Evolutionary conservation across 305 asterid genomes (phyloP).

Genomic region (Ruellia speciosa): DNA sequence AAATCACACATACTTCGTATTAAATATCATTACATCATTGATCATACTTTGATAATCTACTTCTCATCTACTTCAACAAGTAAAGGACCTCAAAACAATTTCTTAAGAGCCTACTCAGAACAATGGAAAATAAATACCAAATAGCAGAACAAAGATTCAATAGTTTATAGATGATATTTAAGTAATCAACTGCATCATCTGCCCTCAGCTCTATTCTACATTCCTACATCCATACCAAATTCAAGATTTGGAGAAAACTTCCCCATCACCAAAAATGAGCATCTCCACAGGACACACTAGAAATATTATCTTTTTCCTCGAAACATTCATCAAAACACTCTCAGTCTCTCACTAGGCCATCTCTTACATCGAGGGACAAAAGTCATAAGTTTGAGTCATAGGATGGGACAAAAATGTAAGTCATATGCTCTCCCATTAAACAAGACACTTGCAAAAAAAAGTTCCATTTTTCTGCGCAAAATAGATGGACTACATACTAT

Average conservation of each 20-base stretch:
- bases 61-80: too few relatives aligned
- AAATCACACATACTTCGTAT: too few relatives aligned
- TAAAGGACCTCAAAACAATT: background rate
- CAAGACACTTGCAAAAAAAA: conserved; percentile 11
- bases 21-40: too few relatives aligned
- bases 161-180: conserved; percentile 9
- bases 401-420: conserved; percentile 3
- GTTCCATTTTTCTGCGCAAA: background rate
- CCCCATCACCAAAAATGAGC: conserved; percentile 7
- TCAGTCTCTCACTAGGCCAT: too few relatives aligned
- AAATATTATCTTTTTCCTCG: conserved; percentile 3
- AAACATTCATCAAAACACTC: conserved; percentile 1
- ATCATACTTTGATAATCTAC: too few relatives aligned
- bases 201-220: conserved; percentile 1
- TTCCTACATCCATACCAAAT: conserved; percentile 2
- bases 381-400: conserved; percentile 6
- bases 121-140: background rate
- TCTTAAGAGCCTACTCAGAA: background rate
- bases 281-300: conserved; percentile 4
- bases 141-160: background rate
- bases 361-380: conserved; percentile 2
- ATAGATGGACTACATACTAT: background rate
- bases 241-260: background rate
- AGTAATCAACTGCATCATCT: conserved; percentile 2
- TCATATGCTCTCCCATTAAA: conserved; percentile 12